Conservation (phyloP, 2,329 filamentous ascomycete genomes). For the Talaromyces sp. region DNA sequence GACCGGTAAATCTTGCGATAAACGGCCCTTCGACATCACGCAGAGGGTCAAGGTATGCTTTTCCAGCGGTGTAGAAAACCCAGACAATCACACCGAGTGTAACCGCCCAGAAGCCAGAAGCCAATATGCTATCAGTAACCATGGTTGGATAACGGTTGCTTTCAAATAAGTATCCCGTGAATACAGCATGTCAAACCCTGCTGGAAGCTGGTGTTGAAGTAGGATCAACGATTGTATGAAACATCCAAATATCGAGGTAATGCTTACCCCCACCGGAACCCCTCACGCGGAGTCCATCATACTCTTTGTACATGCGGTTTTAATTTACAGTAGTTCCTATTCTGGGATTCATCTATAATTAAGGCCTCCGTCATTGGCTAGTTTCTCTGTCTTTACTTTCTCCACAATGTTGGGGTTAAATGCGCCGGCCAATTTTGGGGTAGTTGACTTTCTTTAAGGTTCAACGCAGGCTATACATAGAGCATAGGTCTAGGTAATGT, state of each 20-base stretch:
- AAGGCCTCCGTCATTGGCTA: too few relatives aligned
- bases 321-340: neutral
- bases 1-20: conserved; percentile 1
- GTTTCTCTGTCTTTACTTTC: too few relatives aligned
- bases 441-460: too few relatives aligned
- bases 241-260: neutral
- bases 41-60: neutral
- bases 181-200: neutral
- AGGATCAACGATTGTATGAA: neutral
- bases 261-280: neutral
- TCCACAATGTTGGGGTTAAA: too few relatives aligned
- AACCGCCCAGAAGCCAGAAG: neutral
- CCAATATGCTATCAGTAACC: neutral
- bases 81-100: neutral
- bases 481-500: neutral
- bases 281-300: neutral
- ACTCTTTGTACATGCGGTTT: neutral
- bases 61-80: neutral
- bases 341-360: neutral
- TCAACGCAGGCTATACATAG: too few relatives aligned
- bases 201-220: neutral
- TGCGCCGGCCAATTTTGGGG: too few relatives aligned
- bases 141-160: neutral
- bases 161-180: neutral
- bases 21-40: neutral